A percentile compares a stretch with the other conserved stretches of the same genome.
phyloP scores from a whole-genome alignment of 768 basidiomycete genomes.

The Lactifluus pinguis region DNA sequence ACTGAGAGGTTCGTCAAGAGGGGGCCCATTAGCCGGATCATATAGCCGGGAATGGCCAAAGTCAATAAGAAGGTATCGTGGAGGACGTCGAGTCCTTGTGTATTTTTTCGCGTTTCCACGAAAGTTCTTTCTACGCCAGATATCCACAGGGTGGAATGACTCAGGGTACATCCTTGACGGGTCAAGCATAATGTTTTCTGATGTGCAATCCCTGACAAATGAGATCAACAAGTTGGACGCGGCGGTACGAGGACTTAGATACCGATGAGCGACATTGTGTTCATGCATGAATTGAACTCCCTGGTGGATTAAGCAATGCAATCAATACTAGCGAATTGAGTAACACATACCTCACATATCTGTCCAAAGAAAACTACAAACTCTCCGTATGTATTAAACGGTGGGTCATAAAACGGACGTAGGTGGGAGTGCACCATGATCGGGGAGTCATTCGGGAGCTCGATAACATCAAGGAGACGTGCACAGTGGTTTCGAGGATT shows the following conservation, averaged over 20 bases:
- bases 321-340: not conserved
- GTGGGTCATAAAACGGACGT: slow-evolving; percentile 23
- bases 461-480: slow-evolving; percentile 22
- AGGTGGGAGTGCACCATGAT: slow-evolving; percentile 30
- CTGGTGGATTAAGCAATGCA: not conserved
- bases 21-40: not conserved
- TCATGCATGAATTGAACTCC: slow-evolving; percentile 15
- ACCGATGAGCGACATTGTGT: slow-evolving; percentile 14
- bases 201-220: slow-evolving; percentile 5
- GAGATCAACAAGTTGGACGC: not conserved
- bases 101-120: slow-evolving; percentile 4
- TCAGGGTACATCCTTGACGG: slow-evolving; percentile 11
- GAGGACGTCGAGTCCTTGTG: slow-evolving; percentile 21
- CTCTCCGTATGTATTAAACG: slow-evolving; percentile 30
- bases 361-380: slow-evolving; percentile 28
- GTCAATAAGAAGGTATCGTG: slow-evolving; percentile 26
- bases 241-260: not conserved
- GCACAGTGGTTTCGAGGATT: slow-evolving; percentile 25
- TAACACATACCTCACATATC: slow-evolving; percentile 28
- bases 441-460: slow-evolving; percentile 15
- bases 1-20: slow-evolving; percentile 15
- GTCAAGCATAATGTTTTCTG: slow-evolving; percentile 13
- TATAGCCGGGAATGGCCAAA: slow-evolving; percentile 24
- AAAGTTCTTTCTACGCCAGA: not conserved
- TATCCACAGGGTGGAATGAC: slow-evolving; percentile 6